These are phyloP conservation scores for Clonostachys sp. DNA, from an alignment of 2,329 filamentous ascomycete genomes.

Conservation along the genomic window DNA sequence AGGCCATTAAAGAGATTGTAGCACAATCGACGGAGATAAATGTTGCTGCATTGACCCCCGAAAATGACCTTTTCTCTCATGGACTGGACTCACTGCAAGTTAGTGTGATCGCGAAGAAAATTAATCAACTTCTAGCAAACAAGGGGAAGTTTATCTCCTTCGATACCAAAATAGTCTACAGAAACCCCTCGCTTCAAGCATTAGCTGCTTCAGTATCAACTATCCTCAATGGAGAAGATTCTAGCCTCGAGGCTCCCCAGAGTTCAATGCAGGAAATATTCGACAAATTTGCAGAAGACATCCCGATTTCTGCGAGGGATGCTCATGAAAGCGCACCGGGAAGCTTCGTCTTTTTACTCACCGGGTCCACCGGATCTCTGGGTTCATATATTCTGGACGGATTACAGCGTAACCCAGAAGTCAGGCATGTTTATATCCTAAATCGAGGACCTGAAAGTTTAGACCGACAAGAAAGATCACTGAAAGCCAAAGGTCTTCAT, in stretches of 20 bases:
- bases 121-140: neutral
- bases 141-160: constrained; percentile 1
- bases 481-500: neutral
- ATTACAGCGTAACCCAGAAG: constrained; percentile 15
- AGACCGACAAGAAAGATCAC: neutral
- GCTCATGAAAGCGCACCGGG: constrained; percentile 12
- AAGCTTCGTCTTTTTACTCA: constrained; percentile 65
- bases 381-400: constrained; percentile 64
- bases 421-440: constrained; percentile 12
- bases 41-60: constrained; percentile 8
- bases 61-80: constrained; percentile 27
- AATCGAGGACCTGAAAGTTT: constrained; percentile 12
- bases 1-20: neutral
- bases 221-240: constrained; percentile 4
- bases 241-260: neutral
- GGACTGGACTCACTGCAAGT: constrained; percentile 35
- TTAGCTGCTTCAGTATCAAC: constrained; percentile 13
- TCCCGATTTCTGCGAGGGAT: constrained; percentile 8
- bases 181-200: constrained; percentile 16
- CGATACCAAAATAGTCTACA: constrained; percentile 17
- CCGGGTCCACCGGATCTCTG: constrained; percentile 84
- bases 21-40: constrained; percentile 4
- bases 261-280: constrained; percentile 8
- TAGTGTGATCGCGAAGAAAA: constrained; percentile 8
- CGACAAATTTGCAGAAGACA: constrained; percentile 19